These are phyloP conservation scores for Daldinia loculata DNA, from an alignment of 495 filamentous ascomycete species.

Conservation along the genomic window DNA sequence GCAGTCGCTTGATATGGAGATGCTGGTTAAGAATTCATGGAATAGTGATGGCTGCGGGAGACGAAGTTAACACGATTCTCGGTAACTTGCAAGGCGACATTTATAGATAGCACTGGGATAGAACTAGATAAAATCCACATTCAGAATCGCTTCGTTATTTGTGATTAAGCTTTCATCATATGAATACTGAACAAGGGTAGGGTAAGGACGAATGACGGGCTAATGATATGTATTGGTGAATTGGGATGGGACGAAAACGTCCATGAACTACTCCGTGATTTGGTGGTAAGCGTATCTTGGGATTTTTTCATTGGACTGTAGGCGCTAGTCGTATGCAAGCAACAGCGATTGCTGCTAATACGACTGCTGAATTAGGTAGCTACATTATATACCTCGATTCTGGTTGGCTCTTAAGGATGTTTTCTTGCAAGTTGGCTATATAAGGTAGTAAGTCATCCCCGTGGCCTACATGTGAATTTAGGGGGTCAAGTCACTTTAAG, in stretches of 20 bases:
- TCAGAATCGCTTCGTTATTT: not conserved
- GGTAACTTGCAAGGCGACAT: not conserved
- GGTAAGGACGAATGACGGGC: not conserved
- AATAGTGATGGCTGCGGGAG: not conserved
- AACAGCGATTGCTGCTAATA: not conserved
- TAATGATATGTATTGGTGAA: not conserved
- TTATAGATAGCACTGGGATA: not conserved
- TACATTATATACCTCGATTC: not conserved
- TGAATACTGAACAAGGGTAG: not conserved
- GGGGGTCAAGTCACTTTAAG: not conserved
- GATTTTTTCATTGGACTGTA: not conserved
- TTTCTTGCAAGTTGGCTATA: not conserved
- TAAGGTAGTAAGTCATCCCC: not conserved
- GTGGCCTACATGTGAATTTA: not conserved
- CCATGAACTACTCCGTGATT: not conserved
- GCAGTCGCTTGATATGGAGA: not conserved
- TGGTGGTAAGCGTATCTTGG: not conserved
- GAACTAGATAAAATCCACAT: not conserved
- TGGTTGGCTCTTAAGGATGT: not conserved
- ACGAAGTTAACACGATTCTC: not conserved
- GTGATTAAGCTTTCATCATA: not conserved
- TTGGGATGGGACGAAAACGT: not conserved
- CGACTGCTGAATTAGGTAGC: not conserved
- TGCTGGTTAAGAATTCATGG: not conserved
- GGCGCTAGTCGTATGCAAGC: not conserved